These are phyloP conservation scores for Solanum rostratum DNA, from an alignment of 257 asterid species.

Conservation along the genomic window DNA sequence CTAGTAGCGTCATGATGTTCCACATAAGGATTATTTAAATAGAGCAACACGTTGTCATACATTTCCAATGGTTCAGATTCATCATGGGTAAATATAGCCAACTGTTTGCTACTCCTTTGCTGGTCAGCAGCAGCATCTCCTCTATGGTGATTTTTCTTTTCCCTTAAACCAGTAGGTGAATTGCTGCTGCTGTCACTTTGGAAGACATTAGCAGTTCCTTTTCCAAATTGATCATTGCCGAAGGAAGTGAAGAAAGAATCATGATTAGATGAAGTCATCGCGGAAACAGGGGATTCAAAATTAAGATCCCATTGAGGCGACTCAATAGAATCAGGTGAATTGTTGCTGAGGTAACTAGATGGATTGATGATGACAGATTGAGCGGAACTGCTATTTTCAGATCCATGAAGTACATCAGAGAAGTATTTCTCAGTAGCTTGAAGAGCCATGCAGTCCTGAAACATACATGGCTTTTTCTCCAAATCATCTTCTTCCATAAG, in stretches of 20 bases:
- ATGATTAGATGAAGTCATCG: not conserved
- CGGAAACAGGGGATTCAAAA: not conserved
- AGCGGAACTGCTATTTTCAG: not conserved
- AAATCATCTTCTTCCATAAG: slow-evolving; percentile 28
- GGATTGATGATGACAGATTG: not conserved
- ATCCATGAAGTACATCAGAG: slow-evolving; percentile 18
- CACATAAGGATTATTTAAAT: not conserved
- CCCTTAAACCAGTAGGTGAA: slow-evolving; percentile 3
- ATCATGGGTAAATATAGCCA: slow-evolving; percentile 15
- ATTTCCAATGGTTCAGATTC: slow-evolving; percentile 17
- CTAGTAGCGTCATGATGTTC: not conserved
- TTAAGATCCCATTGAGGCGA: not conserved
- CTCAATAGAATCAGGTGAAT: slow-evolving; percentile 8
- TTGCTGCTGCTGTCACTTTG: not conserved
- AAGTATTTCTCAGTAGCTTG: slow-evolving; percentile 26
- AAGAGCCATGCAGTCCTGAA: slow-evolving; percentile 17
- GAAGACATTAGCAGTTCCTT: not conserved
- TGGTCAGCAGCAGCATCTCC: slow-evolving; percentile 5
- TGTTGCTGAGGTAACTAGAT: not conserved
- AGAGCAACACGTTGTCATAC: slow-evolving; percentile 26
- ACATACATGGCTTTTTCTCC: slow-evolving; percentile 25
- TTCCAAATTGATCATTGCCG: not conserved
- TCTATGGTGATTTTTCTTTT: slow-evolving; percentile 9
- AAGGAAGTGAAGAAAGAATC: not conserved
- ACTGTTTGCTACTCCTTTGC: slow-evolving; percentile 16